Conservation (phyloP, 108 stramenopile species). For the Skeletonema grethae region DNA sequence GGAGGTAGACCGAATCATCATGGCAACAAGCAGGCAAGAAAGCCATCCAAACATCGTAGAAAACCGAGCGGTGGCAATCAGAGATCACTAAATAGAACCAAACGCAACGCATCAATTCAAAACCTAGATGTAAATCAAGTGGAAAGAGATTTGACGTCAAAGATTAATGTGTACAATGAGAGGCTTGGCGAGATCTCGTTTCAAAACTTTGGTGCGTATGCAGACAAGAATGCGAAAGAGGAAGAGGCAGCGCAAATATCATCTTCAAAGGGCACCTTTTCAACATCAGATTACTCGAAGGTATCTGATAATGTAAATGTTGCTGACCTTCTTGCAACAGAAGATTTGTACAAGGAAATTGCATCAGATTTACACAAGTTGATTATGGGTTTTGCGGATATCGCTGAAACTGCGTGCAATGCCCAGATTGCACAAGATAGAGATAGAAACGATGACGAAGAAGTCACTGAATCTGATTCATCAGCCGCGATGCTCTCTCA, state of each 20-base stretch:
- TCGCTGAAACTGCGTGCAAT: slow-evolving; percentile 31
- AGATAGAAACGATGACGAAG: slow-evolving; percentile 1
- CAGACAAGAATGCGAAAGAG: slow-evolving; percentile 8
- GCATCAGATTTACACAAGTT: slow-evolving; percentile 26
- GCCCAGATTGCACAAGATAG: background rate
- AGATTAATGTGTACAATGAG: slow-evolving; percentile 8
- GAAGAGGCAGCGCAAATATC: slow-evolving; percentile 6
- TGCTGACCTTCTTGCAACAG: slow-evolving; percentile 21
- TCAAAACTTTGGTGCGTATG: background rate
- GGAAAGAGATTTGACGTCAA: slow-evolving; percentile 1
- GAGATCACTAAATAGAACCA: background rate
- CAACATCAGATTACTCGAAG: background rate
- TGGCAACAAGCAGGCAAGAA: background rate
- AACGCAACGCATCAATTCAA: background rate
- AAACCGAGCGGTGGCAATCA: background rate
- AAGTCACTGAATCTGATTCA: background rate
- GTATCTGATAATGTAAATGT: background rate
- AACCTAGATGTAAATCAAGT: background rate
- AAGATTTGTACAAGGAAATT: slow-evolving; percentile 24
- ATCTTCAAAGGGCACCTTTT: background rate
- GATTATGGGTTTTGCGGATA: slow-evolving; percentile 18
- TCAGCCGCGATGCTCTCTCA: background rate
- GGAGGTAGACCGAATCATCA: background rate
- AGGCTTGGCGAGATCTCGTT: background rate
- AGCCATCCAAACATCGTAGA: background rate